These are phyloP conservation scores for Wickerhamiella nectarea DNA, from an alignment of 805 yeast genomes.

Conservation along the genomic window DNA sequence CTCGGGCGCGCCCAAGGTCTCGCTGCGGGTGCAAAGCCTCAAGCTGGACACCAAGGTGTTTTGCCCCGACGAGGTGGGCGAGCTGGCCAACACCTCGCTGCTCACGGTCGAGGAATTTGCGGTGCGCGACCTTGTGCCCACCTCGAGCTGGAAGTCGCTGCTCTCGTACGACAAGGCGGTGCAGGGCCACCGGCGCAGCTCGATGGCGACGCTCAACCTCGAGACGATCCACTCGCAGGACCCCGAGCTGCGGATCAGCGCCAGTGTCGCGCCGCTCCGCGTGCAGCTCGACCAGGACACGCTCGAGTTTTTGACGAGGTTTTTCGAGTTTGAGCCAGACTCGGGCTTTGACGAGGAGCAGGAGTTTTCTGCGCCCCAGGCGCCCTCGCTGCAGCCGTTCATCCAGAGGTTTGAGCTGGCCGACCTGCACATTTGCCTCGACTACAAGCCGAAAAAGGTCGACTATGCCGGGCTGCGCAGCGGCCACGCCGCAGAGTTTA, in stretches of 20 bases:
- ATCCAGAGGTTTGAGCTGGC: slow-evolving; percentile 46
- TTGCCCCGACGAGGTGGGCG: slow-evolving; percentile 19
- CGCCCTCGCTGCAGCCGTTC: slow-evolving; percentile 25
- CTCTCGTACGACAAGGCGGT: not conserved
- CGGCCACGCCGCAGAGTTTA: slow-evolving; percentile 74
- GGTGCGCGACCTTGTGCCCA: slow-evolving; percentile 62
- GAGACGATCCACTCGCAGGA: slow-evolving; percentile 18
- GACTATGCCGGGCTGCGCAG: slow-evolving; percentile 76
- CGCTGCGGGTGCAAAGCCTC: slow-evolving; percentile 20
- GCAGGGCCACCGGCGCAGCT: slow-evolving; percentile 1
- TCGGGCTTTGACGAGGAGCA: slow-evolving; percentile 9
- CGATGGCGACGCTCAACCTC: not conserved
- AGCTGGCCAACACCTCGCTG: slow-evolving; percentile 33
- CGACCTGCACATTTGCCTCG: slow-evolving; percentile 50
- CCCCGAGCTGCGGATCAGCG: slow-evolving; percentile 29
- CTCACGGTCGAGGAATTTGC: slow-evolving; percentile 42
- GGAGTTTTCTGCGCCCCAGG: not conserved
- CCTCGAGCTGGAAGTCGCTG: slow-evolving; percentile 76
- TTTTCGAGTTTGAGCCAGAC: slow-evolving; percentile 64
- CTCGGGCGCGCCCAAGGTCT: slow-evolving; percentile 18
- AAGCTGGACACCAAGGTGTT: slow-evolving; percentile 24
- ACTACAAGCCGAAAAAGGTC: slow-evolving; percentile 82
- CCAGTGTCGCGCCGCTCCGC: slow-evolving; percentile 53
- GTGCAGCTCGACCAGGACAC: slow-evolving; percentile 90
- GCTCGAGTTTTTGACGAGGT: slow-evolving; percentile 65